Conservation (phyloP, 2,329 filamentous ascomycete species). For the Epichloe sibirici region DNA sequence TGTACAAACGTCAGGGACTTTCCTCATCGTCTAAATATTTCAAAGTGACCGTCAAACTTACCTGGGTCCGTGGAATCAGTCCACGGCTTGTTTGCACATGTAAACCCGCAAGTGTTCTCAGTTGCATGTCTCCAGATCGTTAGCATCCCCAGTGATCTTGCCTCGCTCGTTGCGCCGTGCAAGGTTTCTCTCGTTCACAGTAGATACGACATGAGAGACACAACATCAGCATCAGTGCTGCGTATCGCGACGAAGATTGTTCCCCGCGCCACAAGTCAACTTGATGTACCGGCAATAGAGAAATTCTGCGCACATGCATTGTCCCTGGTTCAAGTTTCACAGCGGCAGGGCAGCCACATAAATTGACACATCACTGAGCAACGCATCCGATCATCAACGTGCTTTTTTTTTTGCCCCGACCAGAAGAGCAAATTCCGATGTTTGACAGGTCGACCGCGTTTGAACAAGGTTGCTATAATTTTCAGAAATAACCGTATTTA, state of each 20-base stretch:
- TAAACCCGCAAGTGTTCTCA: too few species aligned
- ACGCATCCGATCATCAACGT: neutral
- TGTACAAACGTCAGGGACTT: constrained; percentile 2
- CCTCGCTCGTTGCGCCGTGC: neutral
- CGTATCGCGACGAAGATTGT: neutral
- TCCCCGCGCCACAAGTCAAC: neutral
- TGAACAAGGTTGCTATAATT: neutral
- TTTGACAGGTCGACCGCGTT: neutral
- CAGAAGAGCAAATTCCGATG: neutral
- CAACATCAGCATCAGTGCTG: neutral
- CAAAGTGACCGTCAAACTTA: too few species aligned
- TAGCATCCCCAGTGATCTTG: neutral
- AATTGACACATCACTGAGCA: neutral
- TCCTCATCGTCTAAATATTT: neutral
- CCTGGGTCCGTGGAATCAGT: too few species aligned
- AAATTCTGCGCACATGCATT: neutral
- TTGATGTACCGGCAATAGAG: neutral
- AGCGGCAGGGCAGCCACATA: neutral
- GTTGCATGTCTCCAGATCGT: neutral
- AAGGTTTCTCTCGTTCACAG: neutral
- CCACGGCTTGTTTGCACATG: too few species aligned
- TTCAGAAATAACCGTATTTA: neutral
- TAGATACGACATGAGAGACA: neutral
- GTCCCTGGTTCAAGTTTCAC: neutral
- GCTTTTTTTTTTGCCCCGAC: neutral